Evolutionary conservation across 2,329 filamentous ascomycete species (phyloP).

Genomic region (Talaromyces sp.): DNA sequence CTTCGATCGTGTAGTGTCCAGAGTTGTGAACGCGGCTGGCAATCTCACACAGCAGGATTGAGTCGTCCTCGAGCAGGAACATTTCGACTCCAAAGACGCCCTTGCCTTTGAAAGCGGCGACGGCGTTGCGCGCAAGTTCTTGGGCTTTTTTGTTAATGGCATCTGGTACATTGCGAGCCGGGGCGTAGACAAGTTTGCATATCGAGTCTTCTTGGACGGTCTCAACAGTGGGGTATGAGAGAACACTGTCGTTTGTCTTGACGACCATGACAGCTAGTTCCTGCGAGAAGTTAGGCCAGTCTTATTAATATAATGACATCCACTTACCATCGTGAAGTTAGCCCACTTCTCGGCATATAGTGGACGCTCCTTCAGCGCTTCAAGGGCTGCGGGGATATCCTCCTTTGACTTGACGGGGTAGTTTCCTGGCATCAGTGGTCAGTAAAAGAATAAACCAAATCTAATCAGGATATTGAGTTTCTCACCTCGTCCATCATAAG

Average conservation of each 20-base stretch:
- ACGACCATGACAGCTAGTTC: conserved; percentile 95
- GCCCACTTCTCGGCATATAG: conserved; percentile 90
- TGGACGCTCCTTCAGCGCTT: conserved; percentile 62
- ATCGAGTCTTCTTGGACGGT: conserved; percentile 94
- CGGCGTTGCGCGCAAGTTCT: conserved; percentile 71
- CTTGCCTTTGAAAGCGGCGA: conserved; percentile 75
- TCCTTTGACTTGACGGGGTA: conserved; percentile 56
- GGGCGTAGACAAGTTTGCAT: conserved; percentile 86
- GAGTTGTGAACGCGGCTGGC: conserved; percentile 84
- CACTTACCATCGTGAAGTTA: conserved; percentile 61
- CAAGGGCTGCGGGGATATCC: conserved; percentile 62
- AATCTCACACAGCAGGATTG: conserved; percentile 78
- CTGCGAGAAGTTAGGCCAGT: conserved; percentile 20
- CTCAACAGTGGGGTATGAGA: conserved; percentile 86
- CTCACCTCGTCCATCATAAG: conserved; percentile 82
- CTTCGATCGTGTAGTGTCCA: conserved; percentile 93
- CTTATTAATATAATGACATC: background rate
- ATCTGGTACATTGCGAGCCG: conserved; percentile 65
- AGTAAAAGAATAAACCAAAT: background rate
- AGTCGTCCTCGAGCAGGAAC: conserved; percentile 73
- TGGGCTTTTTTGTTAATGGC: conserved; percentile 62
- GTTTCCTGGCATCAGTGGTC: conserved; percentile 47
- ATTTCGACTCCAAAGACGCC: conserved; percentile 96
- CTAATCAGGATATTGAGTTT: background rate
- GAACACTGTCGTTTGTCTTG: conserved; percentile 68